Percentiles rank a stretch among this genome's conserved stretches.
These are phyloP conservation scores for Candida albicans DNA, from an alignment of 1,139 yeast species.

Conservation along the genomic window DNA sequence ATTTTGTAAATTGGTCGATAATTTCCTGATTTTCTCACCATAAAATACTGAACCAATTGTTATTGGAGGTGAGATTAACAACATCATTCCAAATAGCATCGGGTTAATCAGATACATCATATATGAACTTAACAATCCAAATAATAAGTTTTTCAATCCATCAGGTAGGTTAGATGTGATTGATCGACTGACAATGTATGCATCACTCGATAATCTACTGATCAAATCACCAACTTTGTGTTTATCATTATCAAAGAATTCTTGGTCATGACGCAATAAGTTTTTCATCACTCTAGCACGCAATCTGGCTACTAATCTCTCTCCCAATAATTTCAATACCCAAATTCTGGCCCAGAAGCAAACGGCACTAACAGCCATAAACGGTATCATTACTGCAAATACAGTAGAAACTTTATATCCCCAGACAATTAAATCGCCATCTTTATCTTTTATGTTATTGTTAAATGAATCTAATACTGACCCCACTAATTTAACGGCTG, in stretches of 20 bases:
- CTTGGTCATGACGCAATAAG: conserved; percentile 51
- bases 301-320: conserved; percentile 46
- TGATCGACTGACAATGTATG: conserved; percentile 50
- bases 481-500: conserved; percentile 49
- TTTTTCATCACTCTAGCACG: conserved; percentile 50
- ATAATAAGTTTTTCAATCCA: conserved; percentile 48
- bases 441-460: conserved; percentile 33
- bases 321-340: conserved; percentile 47
- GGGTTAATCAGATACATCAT: conserved; percentile 52
- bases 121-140: conserved; percentile 45
- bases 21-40: conserved; percentile 46
- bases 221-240: conserved; percentile 59
- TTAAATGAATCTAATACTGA: conserved; percentile 48
- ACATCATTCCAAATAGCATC: conserved; percentile 47
- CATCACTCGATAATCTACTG: conserved; percentile 53
- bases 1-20: conserved; percentile 46
- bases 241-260: conserved; percentile 52
- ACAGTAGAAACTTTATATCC: conserved; percentile 46
- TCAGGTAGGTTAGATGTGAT: conserved; percentile 49
- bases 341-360: conserved; percentile 54
- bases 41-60: conserved; percentile 52
- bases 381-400: conserved; percentile 47
- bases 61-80: conserved; percentile 54
- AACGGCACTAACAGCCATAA: conserved; percentile 44
- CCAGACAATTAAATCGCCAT: conserved; percentile 46